These are phyloP conservation scores for Candida krabiensis DNA, from an alignment of 805 yeast genomes.

Conservation along the genomic window DNA sequence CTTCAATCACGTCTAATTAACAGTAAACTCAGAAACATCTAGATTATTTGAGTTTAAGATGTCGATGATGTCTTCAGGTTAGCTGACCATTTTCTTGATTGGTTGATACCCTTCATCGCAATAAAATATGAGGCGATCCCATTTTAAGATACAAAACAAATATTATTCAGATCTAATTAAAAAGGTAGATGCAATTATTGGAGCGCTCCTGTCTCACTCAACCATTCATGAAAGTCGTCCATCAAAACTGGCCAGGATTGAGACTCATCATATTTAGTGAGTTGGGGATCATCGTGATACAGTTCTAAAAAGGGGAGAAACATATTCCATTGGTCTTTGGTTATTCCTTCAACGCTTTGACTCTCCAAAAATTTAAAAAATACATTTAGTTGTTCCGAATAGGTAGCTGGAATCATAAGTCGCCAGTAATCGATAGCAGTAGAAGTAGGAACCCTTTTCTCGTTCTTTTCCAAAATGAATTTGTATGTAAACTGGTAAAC, in stretches of 20 bases:
- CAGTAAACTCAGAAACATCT: too few relatives aligned
- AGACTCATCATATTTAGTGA: slow-evolving; percentile 67
- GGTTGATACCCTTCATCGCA: slow-evolving; percentile 4
- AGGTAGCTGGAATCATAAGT: slow-evolving; percentile 47
- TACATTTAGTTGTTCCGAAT: slow-evolving; percentile 35
- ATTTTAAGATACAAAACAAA: slow-evolving; percentile 6
- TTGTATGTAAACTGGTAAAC: slow-evolving; percentile 74
- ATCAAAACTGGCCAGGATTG: slow-evolving; percentile 92
- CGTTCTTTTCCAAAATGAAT: slow-evolving; percentile 60
- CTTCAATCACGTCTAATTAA: too few relatives aligned
- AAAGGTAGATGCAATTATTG: too few relatives aligned
- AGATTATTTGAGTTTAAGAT: too few relatives aligned
- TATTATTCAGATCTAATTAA: too few relatives aligned
- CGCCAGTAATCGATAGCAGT: slow-evolving; percentile 78
- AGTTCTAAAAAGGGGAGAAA: slow-evolving; percentile 60
- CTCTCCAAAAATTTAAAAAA: slow-evolving; percentile 61
- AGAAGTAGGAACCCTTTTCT: slow-evolving; percentile 55
- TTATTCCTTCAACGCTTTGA: slow-evolving; percentile 47
- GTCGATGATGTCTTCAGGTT: too few relatives aligned
- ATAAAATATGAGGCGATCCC: too few relatives aligned
- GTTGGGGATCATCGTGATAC: slow-evolving; percentile 49
- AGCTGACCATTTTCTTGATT: too few relatives aligned
- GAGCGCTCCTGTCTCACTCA: slow-evolving; percentile 18
- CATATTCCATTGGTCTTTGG: slow-evolving; percentile 87
- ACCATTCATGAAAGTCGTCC: slow-evolving; percentile 75